Conservation (phyloP, 805 yeast genomes). For the Saccharomycodes ludwigii region DNA sequence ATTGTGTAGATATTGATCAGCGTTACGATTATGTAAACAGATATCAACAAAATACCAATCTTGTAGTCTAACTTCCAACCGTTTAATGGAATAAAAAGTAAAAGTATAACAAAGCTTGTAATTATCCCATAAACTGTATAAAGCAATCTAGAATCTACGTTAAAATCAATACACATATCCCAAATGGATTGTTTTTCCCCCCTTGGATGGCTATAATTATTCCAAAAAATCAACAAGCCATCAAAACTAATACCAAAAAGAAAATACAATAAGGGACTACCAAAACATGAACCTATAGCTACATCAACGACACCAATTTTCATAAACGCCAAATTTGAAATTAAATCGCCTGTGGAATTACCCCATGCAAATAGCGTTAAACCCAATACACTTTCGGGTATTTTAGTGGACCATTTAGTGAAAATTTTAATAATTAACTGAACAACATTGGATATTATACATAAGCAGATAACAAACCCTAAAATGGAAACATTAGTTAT, state of each 20-base stretch:
- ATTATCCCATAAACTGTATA: constrained; percentile 30
- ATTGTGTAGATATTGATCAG: constrained; percentile 14
- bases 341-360: constrained; percentile 81
- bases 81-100: constrained; percentile 31
- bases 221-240: constrained; percentile 33
- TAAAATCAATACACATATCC: constrained; percentile 20
- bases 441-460: constrained; percentile 43
- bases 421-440: constrained; percentile 44
- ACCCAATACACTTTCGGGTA: constrained; percentile 76
- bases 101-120: constrained; percentile 27
- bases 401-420: constrained; percentile 43
- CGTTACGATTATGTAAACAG: constrained; percentile 12
- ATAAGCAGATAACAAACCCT: constrained; percentile 58
- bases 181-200: constrained; percentile 6
- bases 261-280: constrained; percentile 74
- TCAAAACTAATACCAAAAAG: constrained; percentile 73
- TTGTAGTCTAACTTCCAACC: constrained; percentile 32
- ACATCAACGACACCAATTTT: constrained; percentile 71
- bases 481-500: constrained; percentile 19
- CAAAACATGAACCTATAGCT: constrained; percentile 94
- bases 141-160: constrained; percentile 27
- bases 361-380: constrained; percentile 85
- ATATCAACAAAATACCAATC: constrained; percentile 25
- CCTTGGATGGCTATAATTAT: constrained; percentile 2
- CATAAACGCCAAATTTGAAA: constrained; percentile 73